Evolutionary conservation across 2,329 filamentous ascomycete genomes (phyloP).

Genomic region (Mycocentrospora acerina): DNA sequence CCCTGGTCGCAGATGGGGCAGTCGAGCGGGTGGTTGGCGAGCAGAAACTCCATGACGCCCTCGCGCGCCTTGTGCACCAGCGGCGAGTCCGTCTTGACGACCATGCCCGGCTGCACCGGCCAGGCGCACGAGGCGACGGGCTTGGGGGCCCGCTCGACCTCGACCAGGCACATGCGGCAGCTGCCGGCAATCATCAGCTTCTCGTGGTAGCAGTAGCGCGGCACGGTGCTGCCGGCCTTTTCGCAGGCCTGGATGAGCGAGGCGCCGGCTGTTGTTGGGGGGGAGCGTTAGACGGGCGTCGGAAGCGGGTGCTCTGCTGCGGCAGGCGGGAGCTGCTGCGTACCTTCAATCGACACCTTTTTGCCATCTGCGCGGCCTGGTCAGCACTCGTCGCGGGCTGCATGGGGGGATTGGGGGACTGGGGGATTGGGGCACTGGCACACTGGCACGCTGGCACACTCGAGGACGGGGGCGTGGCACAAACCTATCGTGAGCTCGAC

Average conservation of each 20-base stretch:
- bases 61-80: constrained; percentile 96
- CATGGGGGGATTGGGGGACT: too few species aligned
- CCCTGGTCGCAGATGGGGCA: constrained; percentile 98
- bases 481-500: constrained; percentile 95
- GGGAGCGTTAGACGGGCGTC: constrained; percentile 29
- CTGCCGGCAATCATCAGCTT: constrained; percentile 99
- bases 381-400: constrained; percentile 34
- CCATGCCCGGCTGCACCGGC: constrained; percentile 98
- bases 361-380: constrained; percentile 72
- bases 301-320: constrained; percentile 14
- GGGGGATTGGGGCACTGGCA: too few species aligned
- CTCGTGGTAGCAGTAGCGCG: constrained; percentile 99
- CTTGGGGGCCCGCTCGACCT: constrained; percentile 95
- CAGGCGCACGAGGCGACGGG: constrained; percentile 97
- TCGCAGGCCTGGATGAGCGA: constrained; percentile 99
- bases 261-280: constrained; percentile 86
- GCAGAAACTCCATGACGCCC: constrained; percentile 97
- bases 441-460: too few species aligned
- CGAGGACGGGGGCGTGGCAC: too few species aligned
- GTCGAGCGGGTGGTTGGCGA: constrained; percentile 94
- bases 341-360: constrained; percentile 97
- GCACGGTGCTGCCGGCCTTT: constrained; percentile 88
- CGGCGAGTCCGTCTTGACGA: constrained; percentile 96
- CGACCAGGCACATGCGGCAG: constrained; percentile 99
- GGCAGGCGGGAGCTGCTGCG: constrained; percentile 9